phyloP scores from a whole-genome alignment of 176 grass and related monocot species.

The Leersia perrieri region DNA sequence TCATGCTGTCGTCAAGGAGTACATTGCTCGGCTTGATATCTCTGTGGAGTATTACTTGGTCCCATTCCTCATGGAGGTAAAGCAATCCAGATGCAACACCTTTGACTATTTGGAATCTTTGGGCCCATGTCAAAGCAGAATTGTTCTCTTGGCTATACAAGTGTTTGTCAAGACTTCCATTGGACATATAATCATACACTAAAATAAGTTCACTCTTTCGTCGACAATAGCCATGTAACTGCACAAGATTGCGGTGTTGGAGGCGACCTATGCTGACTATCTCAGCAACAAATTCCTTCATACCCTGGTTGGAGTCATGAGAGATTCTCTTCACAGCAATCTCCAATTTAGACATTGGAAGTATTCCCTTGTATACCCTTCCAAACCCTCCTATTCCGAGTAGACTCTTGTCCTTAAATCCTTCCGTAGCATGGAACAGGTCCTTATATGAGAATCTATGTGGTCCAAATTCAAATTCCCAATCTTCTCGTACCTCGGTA shows the following conservation, averaged over 20 bases:
- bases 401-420: background rate
- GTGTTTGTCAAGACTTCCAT: background rate
- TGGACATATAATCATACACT: conserved; percentile 13
- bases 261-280: background rate
- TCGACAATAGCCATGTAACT: no score
- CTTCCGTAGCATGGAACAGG: background rate
- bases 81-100: conserved; percentile 29
- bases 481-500: conserved; percentile 6
- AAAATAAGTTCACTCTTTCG: conserved; percentile 18
- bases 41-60: conserved; percentile 26
- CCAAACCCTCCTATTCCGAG: background rate
- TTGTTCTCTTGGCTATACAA: background rate
- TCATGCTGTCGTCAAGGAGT: background rate
- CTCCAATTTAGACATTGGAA: background rate
- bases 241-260: conserved; percentile 19
- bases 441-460: background rate
- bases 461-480: conserved; percentile 14
- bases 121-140: conserved; percentile 11
- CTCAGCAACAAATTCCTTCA: background rate
- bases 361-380: background rate
- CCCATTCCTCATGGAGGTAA: conserved; percentile 49
- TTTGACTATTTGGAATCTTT: conserved; percentile 24
- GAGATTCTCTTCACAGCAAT: background rate
- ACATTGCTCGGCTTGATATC: background rate
- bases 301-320: background rate